Base-by-base conservation (phyloP, 495 filamentous ascomycete species). In the Talaromyces trachyspermus region DNA sequence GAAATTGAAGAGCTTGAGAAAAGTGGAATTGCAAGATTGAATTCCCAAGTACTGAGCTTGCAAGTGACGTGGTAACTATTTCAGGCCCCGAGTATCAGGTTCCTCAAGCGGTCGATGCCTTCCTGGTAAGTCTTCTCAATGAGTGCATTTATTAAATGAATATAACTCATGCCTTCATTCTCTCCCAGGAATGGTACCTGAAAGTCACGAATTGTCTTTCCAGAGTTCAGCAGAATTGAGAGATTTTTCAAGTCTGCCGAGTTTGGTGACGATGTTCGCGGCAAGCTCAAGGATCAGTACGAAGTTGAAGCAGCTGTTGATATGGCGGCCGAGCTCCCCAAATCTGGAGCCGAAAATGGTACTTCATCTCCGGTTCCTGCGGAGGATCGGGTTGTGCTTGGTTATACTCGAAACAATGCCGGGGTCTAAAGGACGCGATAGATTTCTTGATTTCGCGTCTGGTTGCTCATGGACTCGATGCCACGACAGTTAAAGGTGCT, bases 21-120 rank as follows among this genome's bases (percentile, higher is more conserved):
- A 94, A 91, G 63, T 96, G 88, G 87, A 95, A 95, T 61, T 96
- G 92, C 81, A 95, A 95, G 70, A 87, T 97, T 57, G 82, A 86
- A 52, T 97, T 97, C 61, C 94, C 92, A 9, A 95, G 88, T 66
- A 96, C 92, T 14, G 92, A 99, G 64, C 84, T 89, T 65, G 94
- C 92, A 22, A 97, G 90, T 61, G 94, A 99, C 65, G 82, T 91
- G 56, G 86, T 99, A 51, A 91, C 84, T 5, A 89, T 97, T 49
- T 89, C 90, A 35, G 92, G 92, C 12, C 92, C 92, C 11, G 89
- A 96, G 67, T 97, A 92, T 75, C 90, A 95, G 76, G 88, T 97
- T 33, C 90, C 94, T 50, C 82, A 89, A 58, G 94, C 88, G 50
- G 89, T 95, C 49, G 91, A 99, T 62, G 88, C 88, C 60, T 86